Evolutionary conservation across 441 rosid genomes (phyloP), one percentile per base, ranked within the genome.

Genomic region (Eutrema salsugineum): DNA sequence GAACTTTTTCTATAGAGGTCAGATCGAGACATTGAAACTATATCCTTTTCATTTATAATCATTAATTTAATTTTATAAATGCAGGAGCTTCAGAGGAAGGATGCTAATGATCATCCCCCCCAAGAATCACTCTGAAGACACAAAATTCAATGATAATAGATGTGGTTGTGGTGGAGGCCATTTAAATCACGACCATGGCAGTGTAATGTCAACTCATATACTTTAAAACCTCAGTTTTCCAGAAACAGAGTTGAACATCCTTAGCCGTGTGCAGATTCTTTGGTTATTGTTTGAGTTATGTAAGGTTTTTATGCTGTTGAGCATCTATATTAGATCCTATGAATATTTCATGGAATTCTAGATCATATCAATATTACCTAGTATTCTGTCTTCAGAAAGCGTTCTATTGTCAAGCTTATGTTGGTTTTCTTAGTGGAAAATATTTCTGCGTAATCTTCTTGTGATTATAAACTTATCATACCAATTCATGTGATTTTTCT

Each of bases 11-110:
- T 59, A 28, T 59, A 44, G 71, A 81, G 88, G 86, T 87, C 42
- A 48, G 62, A 56, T 63, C 43, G 50, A 47, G 71, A 49, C 62
- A 40, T 19, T 6, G 42, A 60, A 77, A 66, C 36, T 76, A n/a
- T 11, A 15, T 49, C 8, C 35, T 59, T 70, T 40, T 24, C 71
- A 47, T 77, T 75, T 81, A 78, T 72, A 81, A 44, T 4, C 69
- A 27, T 42, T 20, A 43, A 83, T 85, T 76, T 82, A 70, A 70
- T 78, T 88, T 72, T 81, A 78, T 79, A 73, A 71, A 79, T 77
- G 83, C 91, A 88, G 96, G 93, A 85, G 81, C 68, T 82, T 56
- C 79, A 76, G 78, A 66, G 55, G 69, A 84, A 80, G 81, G 83
- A 78, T 54, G 70, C 66, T 67, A 71, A 69, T 75, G 82, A 64